Conservation (phyloP, 306 rosid genomes). For the Mimosa bimucronata region DNA sequence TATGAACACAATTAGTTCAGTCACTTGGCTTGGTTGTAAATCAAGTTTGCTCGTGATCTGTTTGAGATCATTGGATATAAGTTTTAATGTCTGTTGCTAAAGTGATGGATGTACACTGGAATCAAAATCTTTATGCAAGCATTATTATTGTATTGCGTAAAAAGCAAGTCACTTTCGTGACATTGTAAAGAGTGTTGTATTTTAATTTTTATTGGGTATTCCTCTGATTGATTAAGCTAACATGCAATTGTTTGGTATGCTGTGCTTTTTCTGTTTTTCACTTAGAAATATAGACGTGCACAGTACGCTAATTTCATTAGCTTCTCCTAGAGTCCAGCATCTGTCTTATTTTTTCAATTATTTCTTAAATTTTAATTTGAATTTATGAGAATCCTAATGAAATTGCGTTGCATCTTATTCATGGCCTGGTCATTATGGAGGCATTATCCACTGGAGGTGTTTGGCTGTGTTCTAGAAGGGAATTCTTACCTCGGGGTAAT, state of each 20-base stretch:
- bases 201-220: constrained; percentile 6
- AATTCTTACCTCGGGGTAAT: constrained; percentile 45
- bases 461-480: constrained; percentile 46
- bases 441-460: constrained; percentile 62
- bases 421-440: constrained; percentile 63
- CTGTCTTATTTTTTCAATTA: neutral
- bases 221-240: neutral
- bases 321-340: neutral
- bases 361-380: constrained; percentile 3
- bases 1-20: constrained; percentile 8
- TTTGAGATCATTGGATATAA: constrained; percentile 5
- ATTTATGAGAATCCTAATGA: constrained; percentile 52
- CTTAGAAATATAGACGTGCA: neutral
- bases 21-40: constrained; percentile 13
- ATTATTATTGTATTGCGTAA: neutral
- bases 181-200: neutral
- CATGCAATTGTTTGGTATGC: neutral
- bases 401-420: constrained; percentile 66
- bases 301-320: neutral
- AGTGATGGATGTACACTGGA: neutral
- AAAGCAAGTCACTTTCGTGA: neutral
- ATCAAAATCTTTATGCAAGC: neutral
- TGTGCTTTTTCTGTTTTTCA: neutral
- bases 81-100: constrained; percentile 4
- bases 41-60: constrained; percentile 21